phyloP scores from a whole-genome alignment of 73 alveolate species.

The Paramecium octaurelia region DNA sequence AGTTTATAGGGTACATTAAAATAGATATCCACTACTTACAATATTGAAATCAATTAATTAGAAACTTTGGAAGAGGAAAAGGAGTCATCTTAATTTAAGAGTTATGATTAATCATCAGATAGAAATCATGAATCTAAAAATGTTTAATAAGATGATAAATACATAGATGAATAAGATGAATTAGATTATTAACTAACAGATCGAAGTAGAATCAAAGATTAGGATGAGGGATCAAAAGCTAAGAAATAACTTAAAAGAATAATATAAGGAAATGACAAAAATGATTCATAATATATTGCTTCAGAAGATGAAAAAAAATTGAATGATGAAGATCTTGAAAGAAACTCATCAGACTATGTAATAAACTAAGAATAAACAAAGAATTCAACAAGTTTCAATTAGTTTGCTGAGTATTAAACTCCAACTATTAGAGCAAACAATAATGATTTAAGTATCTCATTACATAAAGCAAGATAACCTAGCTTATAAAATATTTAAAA shows the following conservation, averaged over 20 bases:
- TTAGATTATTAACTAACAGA: background rate
- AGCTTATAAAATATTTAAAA: background rate
- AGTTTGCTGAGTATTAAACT: background rate
- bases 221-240: background rate
- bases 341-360: background rate
- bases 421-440: background rate
- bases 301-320: background rate
- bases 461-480: background rate
- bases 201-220: background rate
- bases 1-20: background rate
- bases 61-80: background rate
- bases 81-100: background rate
- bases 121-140: background rate
- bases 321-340: background rate
- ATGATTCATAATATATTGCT: background rate
- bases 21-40: background rate
- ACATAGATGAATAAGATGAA: background rate
- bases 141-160: background rate
- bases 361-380: background rate
- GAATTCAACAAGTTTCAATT: background rate
- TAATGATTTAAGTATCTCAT: background rate
- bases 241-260: background rate
- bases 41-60: background rate
- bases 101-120: background rate
- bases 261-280: background rate